Conservation (phyloP, 1,139 yeast species). For the Saccharomyces hybrid region DNA sequence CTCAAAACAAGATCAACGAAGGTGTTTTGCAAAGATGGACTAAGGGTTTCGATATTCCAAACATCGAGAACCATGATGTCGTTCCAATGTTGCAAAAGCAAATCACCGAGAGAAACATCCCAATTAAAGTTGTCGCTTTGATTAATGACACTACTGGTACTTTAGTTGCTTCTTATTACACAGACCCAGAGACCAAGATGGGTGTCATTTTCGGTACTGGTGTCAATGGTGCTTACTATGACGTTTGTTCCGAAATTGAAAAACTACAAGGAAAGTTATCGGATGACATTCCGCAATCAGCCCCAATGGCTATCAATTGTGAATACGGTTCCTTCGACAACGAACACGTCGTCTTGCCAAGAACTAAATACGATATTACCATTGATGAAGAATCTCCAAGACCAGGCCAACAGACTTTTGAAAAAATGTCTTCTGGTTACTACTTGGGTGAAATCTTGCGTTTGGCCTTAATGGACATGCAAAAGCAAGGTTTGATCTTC, state of each 20-base stretch:
- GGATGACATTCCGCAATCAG: slow-evolving; percentile 53
- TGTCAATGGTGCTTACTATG: slow-evolving; percentile 95
- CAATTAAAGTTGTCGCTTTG: slow-evolving; percentile 81
- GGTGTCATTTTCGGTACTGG: slow-evolving; percentile 47
- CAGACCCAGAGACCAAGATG: slow-evolving; percentile 80
- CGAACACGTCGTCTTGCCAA: slow-evolving; percentile 74
- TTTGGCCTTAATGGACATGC: slow-evolving; percentile 66
- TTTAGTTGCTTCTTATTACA: slow-evolving; percentile 87
- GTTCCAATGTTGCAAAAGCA: slow-evolving; percentile 84
- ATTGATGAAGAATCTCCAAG: slow-evolving; percentile 87
- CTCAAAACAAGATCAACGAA: slow-evolving; percentile 73
- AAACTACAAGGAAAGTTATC: slow-evolving; percentile 69
- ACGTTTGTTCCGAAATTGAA: slow-evolving; percentile 63
- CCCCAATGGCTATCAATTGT: slow-evolving; percentile 94
- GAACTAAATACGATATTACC: slow-evolving; percentile 76
- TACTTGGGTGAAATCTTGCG: slow-evolving; percentile 90
- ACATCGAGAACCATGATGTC: slow-evolving; percentile 91
- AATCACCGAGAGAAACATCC: slow-evolving; percentile 54
- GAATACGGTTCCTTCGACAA: slow-evolving; percentile 97
- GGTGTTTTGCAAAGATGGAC: slow-evolving; percentile 96
- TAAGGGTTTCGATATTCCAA: slow-evolving; percentile 89
- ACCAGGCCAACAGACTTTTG: slow-evolving; percentile 93
- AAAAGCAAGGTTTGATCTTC: slow-evolving; percentile 58
- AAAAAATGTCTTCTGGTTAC: slow-evolving; percentile 96
- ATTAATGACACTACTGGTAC: slow-evolving; percentile 98